Percentiles rank a stretch among this genome's conserved stretches.
Evolutionary conservation across 2,329 filamentous ascomycete species (phyloP).

Genomic region (Diaporthe humulicola): DNA sequence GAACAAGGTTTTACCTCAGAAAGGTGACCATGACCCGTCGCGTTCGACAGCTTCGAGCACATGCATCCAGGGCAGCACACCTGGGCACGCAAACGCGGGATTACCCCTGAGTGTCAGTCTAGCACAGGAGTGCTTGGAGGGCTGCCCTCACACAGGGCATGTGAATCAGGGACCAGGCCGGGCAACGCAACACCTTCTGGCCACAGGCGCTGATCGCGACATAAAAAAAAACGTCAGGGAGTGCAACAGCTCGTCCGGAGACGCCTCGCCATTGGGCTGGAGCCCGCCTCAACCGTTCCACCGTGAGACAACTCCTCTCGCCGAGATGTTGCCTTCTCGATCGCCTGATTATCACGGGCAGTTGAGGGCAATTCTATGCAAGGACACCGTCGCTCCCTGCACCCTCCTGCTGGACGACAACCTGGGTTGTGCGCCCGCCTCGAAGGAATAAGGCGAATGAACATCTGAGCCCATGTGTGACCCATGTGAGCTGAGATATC

Average conservation of each 20-base stretch:
- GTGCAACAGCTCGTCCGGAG: not conserved
- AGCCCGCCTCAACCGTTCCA: constrained; percentile 11
- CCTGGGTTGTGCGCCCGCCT: not conserved
- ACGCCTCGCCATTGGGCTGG: not conserved
- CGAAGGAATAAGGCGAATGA: not conserved
- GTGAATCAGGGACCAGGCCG: constrained; percentile 17
- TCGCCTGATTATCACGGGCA: not conserved
- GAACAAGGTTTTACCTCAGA: not conserved
- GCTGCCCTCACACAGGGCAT: not conserved
- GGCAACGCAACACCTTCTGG: not conserved
- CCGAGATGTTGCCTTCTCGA: constrained; percentile 16
- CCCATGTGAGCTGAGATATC: not conserved
- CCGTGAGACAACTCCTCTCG: not conserved
- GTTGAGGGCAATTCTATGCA: not conserved
- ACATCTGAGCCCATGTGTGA: not conserved
- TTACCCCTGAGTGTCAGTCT: constrained; percentile 6
- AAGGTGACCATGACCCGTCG: not conserved
- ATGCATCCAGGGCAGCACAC: not conserved
- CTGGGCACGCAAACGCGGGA: not conserved
- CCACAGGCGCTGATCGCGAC: not conserved
- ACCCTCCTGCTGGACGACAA: not conserved
- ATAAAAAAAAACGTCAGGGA: not conserved
- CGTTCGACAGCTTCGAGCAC: not conserved
- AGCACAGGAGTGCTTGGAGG: not conserved
- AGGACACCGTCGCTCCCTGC: not conserved